phyloP scores from a whole-genome alignment of 306 rosid species.

The Ziziphus jujuba region DNA sequence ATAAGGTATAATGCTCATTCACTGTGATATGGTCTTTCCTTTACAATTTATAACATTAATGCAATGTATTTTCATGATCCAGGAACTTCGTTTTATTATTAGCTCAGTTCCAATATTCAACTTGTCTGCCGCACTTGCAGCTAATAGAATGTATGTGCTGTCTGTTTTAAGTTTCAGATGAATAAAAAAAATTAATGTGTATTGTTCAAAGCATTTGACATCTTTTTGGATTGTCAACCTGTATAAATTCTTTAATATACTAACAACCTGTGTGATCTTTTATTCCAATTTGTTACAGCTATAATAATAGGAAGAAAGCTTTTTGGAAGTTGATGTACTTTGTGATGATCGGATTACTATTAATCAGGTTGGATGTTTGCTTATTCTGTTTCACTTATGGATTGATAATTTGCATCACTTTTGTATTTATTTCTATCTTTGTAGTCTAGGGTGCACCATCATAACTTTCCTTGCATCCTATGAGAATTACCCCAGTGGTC shows the following conservation, averaged over 20 bases:
- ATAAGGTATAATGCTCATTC: conserved; percentile 62
- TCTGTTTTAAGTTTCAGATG: not conserved
- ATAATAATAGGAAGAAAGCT: conserved; percentile 77
- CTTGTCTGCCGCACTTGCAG: conserved; percentile 86
- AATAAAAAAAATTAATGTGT: not conserved
- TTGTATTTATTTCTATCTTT: conserved; percentile 44
- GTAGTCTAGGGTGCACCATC: conserved; percentile 78
- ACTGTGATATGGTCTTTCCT: conserved; percentile 10
- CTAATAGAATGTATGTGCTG: conserved; percentile 69
- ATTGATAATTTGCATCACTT: conserved; percentile 2
- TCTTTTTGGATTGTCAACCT: not conserved
- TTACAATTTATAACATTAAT: conserved; percentile 1
- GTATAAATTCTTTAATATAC: not conserved
- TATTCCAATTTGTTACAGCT: conserved; percentile 53
- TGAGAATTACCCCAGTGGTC: conserved; percentile 89
- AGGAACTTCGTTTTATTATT: conserved; percentile 94
- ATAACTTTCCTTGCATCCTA: conserved; percentile 81
- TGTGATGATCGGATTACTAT: conserved; percentile 58
- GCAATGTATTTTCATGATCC: conserved; percentile 39
- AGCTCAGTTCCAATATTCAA: conserved; percentile 88
- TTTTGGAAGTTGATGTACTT: conserved; percentile 75
- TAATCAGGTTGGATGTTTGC: conserved; percentile 61
- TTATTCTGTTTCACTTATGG: conserved; percentile 19
- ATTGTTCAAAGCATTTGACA: not conserved
- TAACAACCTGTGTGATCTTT: conserved; percentile 18